These are phyloP conservation scores for Apiospora kogelbergensis DNA, from an alignment of 2,329 filamentous ascomycete species.

Conservation along the genomic window DNA sequence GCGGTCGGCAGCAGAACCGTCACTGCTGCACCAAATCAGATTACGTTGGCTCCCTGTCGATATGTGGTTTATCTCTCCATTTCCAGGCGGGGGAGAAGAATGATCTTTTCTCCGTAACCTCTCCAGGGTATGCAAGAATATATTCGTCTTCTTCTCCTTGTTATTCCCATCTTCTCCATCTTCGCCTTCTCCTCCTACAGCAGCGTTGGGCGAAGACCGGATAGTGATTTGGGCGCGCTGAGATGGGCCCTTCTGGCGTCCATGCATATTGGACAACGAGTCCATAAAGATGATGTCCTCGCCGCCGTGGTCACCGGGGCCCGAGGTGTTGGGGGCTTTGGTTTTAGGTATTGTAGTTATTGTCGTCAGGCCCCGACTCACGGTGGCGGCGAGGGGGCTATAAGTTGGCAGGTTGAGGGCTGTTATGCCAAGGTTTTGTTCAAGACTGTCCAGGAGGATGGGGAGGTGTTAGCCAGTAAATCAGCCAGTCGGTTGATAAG, in stretches of 20 bases:
- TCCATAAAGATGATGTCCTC: neutral
- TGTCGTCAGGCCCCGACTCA: neutral
- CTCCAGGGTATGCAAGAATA: neutral
- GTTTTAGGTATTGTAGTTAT: neutral
- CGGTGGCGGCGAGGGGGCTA: neutral
- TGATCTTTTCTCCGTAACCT: neutral
- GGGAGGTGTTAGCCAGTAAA: neutral
- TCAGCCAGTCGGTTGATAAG: neutral
- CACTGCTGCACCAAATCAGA: neutral
- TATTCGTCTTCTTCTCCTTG: neutral
- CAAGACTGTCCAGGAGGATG: neutral
- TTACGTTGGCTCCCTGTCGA: neutral
- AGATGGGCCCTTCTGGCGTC: neutral
- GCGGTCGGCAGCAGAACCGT: neutral
- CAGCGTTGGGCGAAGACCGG: neutral
- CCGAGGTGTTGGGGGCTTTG: neutral
- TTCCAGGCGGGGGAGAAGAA: neutral
- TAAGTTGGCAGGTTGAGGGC: constrained; percentile 1
- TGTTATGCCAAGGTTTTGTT: constrained; percentile 8
- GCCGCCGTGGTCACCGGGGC: neutral
- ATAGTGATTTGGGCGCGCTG: neutral
- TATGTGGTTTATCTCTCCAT: neutral
- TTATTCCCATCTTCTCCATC: neutral
- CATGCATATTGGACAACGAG: constrained; percentile 4
- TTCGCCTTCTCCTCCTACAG: too few relatives aligned